A percentile compares a stretch with the other conserved stretches of the same genome.
phyloP scores from a whole-genome alignment of 768 basidiomycete species.

The Pulveroboletus sp. region DNA sequence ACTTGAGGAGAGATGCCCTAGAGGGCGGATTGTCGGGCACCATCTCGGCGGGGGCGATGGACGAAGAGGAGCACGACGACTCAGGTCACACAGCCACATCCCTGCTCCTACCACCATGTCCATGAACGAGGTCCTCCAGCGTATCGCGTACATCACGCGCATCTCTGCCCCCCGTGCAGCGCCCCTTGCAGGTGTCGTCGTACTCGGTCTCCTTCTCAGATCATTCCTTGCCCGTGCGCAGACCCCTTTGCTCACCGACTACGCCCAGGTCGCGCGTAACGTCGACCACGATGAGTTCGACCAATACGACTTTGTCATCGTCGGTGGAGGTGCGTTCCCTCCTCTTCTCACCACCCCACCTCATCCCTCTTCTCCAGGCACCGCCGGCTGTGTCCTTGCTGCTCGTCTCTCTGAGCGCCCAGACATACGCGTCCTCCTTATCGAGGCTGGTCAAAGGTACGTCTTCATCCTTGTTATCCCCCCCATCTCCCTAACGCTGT shows the following conservation, averaged over 20 bases:
- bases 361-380: conserved; percentile 25
- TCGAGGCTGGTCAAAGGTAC: conserved; percentile 46
- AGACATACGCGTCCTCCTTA: conserved; percentile 34
- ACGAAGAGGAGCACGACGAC: background rate
- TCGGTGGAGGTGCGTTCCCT: conserved; percentile 45
- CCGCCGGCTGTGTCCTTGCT: conserved; percentile 43
- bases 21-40: conserved; percentile 35
- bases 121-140: too few species aligned
- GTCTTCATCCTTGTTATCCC: background rate
- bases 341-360: rapidly evolving
- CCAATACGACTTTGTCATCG: conserved; percentile 48
- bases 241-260: background rate
- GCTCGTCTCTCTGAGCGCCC: conserved; percentile 39
- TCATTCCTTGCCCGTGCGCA: background rate
- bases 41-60: conserved; percentile 11
- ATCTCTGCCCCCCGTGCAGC: too few species aligned
- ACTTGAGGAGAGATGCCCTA: conserved; percentile 65
- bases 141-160: background rate
- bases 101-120: too few species aligned
- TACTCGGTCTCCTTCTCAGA: background rate
- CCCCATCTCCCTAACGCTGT: background rate
- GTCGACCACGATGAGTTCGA: conserved; percentile 8
- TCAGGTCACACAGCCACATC: conserved; percentile 17
- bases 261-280: background rate
- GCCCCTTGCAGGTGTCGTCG: background rate